Evolutionary conservation across 805 yeast genomes (phyloP).

Genomic region (Wickerhamiella spandovensis): DNA sequence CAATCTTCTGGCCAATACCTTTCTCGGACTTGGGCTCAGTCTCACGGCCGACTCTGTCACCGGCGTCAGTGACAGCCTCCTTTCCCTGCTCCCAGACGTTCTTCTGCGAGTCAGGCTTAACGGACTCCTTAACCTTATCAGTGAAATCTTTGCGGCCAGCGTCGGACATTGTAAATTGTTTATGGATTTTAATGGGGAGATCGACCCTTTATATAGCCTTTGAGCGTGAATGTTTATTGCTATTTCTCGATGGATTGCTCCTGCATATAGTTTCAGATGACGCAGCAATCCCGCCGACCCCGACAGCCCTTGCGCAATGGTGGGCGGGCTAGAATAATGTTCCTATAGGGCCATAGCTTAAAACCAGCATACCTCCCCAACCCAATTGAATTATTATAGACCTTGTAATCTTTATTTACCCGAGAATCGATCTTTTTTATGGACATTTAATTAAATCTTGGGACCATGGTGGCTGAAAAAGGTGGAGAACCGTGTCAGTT

Average conservation of each 20-base stretch:
- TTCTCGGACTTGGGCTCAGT: conserved; percentile 40
- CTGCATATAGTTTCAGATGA: background rate
- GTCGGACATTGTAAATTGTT: conserved; percentile 18
- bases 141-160: conserved; percentile 62
- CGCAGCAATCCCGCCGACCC: background rate
- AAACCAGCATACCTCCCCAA: too few species aligned
- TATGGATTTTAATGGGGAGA: conserved; percentile 28
- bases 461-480: background rate
- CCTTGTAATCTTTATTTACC: too few species aligned
- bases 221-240: background rate
- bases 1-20: conserved; percentile 42
- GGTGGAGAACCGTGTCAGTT: background rate
- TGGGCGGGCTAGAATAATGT: background rate
- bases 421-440: background rate
- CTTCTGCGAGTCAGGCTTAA: conserved; percentile 62
- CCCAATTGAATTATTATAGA: too few species aligned
- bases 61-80: conserved; percentile 51
- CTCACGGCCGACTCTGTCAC: conserved; percentile 47
- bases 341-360: background rate
- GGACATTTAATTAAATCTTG: background rate
- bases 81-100: conserved; percentile 48
- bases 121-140: conserved; percentile 52
- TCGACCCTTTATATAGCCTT: conserved; percentile 4
- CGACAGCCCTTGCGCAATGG: background rate
- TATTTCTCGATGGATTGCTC: background rate